phyloP scores from a whole-genome alignment of 1,284 basidiomycete species.

The Pseudozyma thailandica region DNA sequence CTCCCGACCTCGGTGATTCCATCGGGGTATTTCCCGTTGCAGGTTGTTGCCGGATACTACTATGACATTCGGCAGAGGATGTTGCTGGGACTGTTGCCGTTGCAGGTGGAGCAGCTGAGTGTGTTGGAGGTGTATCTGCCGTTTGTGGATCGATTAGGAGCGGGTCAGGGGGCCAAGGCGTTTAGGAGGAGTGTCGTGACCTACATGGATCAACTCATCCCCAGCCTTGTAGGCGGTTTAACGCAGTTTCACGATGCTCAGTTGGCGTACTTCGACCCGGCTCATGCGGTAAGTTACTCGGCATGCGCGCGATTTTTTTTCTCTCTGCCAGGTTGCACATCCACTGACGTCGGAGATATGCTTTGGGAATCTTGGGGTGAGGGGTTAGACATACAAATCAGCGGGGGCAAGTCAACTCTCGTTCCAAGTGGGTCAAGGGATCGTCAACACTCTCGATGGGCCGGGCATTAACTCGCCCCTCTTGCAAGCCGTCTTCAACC shows the following conservation, averaged over 20 bases:
- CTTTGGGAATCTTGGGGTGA: too few species aligned
- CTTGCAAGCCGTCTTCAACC: slow-evolving; percentile 13
- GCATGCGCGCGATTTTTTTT: background rate
- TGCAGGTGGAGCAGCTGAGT: slow-evolving; percentile 21
- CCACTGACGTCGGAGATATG: too few species aligned
- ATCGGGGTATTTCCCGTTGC: slow-evolving; percentile 17
- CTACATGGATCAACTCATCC: slow-evolving; percentile 23
- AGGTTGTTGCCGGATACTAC: slow-evolving; percentile 10
- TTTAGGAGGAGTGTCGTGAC: slow-evolving; percentile 17
- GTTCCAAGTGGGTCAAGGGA: slow-evolving; percentile 16
- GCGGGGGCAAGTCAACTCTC: slow-evolving; percentile 8
- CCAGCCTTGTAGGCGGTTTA: slow-evolving; percentile 10
- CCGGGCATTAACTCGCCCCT: slow-evolving; percentile 17
- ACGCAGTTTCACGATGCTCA: slow-evolving; percentile 16
- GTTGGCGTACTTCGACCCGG: slow-evolving; percentile 24
- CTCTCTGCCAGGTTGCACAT: background rate
- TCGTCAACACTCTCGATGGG: slow-evolving; percentile 24
- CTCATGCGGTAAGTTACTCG: slow-evolving; percentile 10
- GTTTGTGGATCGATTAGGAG: slow-evolving; percentile 14
- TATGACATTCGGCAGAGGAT: slow-evolving; percentile 20
- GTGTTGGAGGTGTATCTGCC: slow-evolving; percentile 19
- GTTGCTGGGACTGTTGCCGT: slow-evolving; percentile 10
- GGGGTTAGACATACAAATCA: slow-evolving; percentile 15
- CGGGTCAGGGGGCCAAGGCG: slow-evolving; percentile 2
- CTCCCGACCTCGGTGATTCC: slow-evolving; percentile 19